Evolutionary conservation across 1,284 basidiomycete species (phyloP), one percentile per base, ranked within the genome.

Genomic region (Rhodotorula glutinis): DNA sequence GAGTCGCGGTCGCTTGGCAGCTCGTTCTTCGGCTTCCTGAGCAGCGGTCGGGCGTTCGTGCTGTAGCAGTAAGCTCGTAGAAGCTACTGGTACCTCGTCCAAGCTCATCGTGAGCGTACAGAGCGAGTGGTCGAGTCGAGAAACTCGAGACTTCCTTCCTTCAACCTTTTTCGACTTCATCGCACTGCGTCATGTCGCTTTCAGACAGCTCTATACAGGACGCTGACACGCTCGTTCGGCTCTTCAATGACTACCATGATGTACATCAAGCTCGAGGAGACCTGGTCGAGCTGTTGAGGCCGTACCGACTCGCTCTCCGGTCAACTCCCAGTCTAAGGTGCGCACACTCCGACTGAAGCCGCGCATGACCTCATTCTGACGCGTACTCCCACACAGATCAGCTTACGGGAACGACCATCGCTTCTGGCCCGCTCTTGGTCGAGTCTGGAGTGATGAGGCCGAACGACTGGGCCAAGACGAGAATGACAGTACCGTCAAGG

Each of bases 1-100:
- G 62, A 63, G 59, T 4, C 66, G 61, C n/a, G 56, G 53, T 23
- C 66, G 66, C 30, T 68, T 68, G 17, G 52, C 33, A 1, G 66
- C 59, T 2, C 55, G 54, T 27, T 30, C 55, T 2, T 52, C 46
- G 1, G 49, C 30, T 4, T 46, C 38, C 33, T 38, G 33, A 10
- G 52, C n/a, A 3, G 40, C 54, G 11, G 30, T 27, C 46, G 14
- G 21, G 16, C 14, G 23, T 16, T 16, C 13, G 30, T 21, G 4
- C 25, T 14, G 25, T 13, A 3, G 49, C 19, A 21, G 16, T 25
- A 27, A 25, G 27, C 9, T 38, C 7, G 4, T 17, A 16, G 38
- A 23, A 25, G n/a, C 19, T n/a, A n/a, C 23, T 3, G 8, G 29
- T 23, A 13, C 40, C 1, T 9, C 5, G 3, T 51, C 49, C 25